Evolutionary conservation across 306 rosid species (phyloP).

Genomic region (Mimosa bimucronata): DNA sequence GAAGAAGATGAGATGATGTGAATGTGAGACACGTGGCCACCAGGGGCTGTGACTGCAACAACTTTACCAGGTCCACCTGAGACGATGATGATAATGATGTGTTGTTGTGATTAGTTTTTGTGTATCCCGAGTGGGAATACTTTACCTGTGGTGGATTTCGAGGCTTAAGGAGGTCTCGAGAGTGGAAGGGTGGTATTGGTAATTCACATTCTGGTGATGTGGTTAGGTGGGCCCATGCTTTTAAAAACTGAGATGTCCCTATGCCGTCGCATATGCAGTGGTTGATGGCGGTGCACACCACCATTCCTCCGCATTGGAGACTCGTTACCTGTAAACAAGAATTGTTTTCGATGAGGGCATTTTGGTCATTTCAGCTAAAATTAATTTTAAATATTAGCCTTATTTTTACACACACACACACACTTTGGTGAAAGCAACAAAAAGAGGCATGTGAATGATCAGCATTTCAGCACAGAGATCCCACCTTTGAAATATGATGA

Average conservation of each 20-base stretch:
- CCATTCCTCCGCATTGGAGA: constrained; percentile 83
- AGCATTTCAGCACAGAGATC: constrained; percentile 2
- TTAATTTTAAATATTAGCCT: not conserved
- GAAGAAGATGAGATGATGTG: constrained; percentile 50
- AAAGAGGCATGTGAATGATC: not conserved
- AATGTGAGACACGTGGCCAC: constrained; percentile 62
- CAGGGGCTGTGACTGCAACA: constrained; percentile 66
- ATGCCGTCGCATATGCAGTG: constrained; percentile 84
- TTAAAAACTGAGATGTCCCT: constrained; percentile 80
- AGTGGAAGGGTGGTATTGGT: constrained; percentile 56
- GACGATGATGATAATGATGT: not conserved
- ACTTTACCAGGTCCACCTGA: constrained; percentile 43
- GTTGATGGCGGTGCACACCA: constrained; percentile 77
- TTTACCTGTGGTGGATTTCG: constrained; percentile 44
- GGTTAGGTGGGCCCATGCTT: constrained; percentile 73
- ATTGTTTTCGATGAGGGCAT: not conserved
- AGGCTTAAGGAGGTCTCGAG: constrained; percentile 62
- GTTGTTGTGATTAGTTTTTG: constrained; percentile 21
- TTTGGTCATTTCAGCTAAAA: not conserved
- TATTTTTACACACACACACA: not conserved
- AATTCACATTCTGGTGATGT: constrained; percentile 25
- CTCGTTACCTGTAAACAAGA: constrained; percentile 52
- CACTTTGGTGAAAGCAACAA: constrained; percentile 27
- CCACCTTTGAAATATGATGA: not conserved
- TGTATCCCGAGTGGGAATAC: constrained; percentile 51